Evolutionary conservation across 2,329 filamentous ascomycete species (phyloP).

Genomic region (Hypoxylon sp.): DNA sequence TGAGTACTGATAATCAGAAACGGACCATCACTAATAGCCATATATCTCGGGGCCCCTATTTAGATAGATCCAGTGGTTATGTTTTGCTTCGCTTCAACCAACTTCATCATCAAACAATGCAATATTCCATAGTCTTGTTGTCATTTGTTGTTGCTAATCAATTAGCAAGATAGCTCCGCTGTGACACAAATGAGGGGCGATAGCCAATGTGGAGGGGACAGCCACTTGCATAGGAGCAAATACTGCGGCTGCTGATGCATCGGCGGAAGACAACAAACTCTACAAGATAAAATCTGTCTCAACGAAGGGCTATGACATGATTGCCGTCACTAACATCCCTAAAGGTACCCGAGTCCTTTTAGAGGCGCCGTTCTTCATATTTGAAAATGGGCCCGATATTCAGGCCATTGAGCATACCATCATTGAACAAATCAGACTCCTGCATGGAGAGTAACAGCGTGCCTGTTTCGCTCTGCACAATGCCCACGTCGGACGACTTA

Average conservation of each 20-base stretch:
- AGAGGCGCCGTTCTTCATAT: not conserved
- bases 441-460: not conserved
- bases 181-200: conserved; percentile 1
- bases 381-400: not conserved
- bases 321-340: not conserved
- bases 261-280: not conserved
- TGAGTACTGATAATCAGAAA: too few relatives aligned
- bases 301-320: not conserved
- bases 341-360: not conserved
- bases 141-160: not conserved
- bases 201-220: not conserved
- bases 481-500: not conserved
- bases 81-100: not conserved
- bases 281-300: not conserved
- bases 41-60: too few relatives aligned
- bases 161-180: not conserved
- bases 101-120: not conserved
- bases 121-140: not conserved
- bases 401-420: not conserved
- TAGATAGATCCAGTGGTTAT: too few relatives aligned
- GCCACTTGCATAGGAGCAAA: not conserved
- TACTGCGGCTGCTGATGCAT: not conserved
- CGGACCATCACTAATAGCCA: too few relatives aligned
- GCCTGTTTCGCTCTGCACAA: not conserved
- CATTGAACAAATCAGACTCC: not conserved